Base-by-base conservation (phyloP, 495 filamentous ascomycete species). In the Penicillium silybi region DNA sequence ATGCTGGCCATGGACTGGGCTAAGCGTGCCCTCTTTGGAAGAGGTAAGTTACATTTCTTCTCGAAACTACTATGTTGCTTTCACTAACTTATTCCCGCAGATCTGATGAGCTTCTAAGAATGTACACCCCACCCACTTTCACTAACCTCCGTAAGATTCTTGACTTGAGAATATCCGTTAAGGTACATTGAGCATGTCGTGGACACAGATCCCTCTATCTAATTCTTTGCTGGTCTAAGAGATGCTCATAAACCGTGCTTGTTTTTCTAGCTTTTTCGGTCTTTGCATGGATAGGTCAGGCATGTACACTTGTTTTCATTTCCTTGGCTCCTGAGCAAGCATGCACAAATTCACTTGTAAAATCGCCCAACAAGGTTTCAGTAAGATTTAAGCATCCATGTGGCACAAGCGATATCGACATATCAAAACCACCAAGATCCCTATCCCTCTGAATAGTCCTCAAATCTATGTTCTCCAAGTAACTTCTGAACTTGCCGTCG, bases 1-100 rank as follows among this genome's bases (percentile, higher is more conserved):
- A 69, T 99, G 68, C 72, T 99, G 75, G 91, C 90, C 0, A 97
- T 99, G 95, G 95, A 99, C 72, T 99, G 95, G 95, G 84, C 78
- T 9, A 99, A 97, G 82, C 80, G 95, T 68, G 86, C 89, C 13
- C 65, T 99, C 16, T 99, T 99, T 73, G 95, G 95, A 59, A 82
- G 95, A 85, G 93, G 92, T 96, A 71, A 78, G 86, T 74, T 53
- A 20, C 11, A 32, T 42, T 29, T 29, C 10, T 11, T 13, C 25
- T 35, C 49, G 19, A 39, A 44, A 39, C 0, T n/a, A 32, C 9
- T 18, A 22, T 9, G 3, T 9, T 13, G 7, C 0, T 22, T 3
- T 6, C 4, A 22, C 26, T 49, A 32, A 49, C 35, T 1, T 46
- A 35, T 41, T 18, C 44, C 17, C 41, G 1, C 47, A 86, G 83